A percentile compares a stretch with the other conserved stretches of the same genome.
Conservation (phyloP, 345 rosid genomes). For the Bruguiera sexangula region DNA sequence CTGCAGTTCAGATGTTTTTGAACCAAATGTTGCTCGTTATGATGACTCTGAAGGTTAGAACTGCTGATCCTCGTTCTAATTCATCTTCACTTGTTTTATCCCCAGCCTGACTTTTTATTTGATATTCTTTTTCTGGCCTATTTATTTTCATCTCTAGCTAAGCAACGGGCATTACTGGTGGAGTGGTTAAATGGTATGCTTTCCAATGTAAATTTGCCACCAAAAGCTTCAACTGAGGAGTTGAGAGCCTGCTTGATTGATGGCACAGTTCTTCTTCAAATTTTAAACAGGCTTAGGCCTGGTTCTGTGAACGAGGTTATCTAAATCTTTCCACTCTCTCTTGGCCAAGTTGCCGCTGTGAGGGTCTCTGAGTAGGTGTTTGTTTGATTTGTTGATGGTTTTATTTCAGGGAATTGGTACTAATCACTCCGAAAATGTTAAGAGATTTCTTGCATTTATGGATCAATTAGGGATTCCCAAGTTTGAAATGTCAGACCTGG, state of each 20-base stretch:
- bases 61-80: not conserved
- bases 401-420: constrained; percentile 44
- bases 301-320: constrained; percentile 45
- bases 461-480: constrained; percentile 63
- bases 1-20: constrained; percentile 21
- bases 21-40: constrained; percentile 11
- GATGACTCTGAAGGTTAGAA: constrained; percentile 34
- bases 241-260: constrained; percentile 44
- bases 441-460: constrained; percentile 53
- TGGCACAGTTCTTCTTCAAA: constrained; percentile 38
- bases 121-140: not conserved
- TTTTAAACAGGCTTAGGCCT: constrained; percentile 45
- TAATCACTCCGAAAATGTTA: constrained; percentile 45
- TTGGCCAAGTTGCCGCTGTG: not conserved
- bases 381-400: constrained; percentile 15
- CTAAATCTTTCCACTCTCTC: not conserved
- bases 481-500: constrained; percentile 62
- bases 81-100: not conserved
- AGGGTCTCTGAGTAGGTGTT: constrained; percentile 6
- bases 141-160: constrained; percentile 26
- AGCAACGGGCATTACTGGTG: constrained; percentile 32
- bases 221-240: constrained; percentile 49
- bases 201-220: constrained; percentile 36
- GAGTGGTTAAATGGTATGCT: constrained; percentile 50
- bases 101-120: not conserved